These are phyloP conservation scores for Sindora glabra DNA, from an alignment of 306 rosid genomes.

Conservation along the genomic window DNA sequence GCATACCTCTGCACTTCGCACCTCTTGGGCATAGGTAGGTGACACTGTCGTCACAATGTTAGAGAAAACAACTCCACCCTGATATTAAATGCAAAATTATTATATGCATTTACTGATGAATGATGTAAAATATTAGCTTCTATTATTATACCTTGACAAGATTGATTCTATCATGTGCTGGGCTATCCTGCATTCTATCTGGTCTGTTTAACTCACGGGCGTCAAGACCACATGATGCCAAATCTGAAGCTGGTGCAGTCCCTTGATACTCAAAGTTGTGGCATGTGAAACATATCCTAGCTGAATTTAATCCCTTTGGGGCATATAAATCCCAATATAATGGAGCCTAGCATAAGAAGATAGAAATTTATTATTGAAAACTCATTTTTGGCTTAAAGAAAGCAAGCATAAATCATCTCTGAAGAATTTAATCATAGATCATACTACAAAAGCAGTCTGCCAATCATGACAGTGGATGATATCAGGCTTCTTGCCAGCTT, in stretches of 20 bases:
- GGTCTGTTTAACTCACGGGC: constrained; percentile 55
- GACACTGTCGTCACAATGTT: constrained; percentile 97
- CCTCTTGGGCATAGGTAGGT: constrained; percentile 93
- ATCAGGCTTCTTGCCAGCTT: constrained; percentile 92
- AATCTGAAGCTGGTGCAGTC: constrained; percentile 66
- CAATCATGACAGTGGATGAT: constrained; percentile 99
- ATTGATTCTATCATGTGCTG: constrained; percentile 69
- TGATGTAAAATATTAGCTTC: neutral
- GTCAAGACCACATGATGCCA: constrained; percentile 85
- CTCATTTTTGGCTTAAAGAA: no score
- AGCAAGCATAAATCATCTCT: no score
- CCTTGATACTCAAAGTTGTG: constrained; percentile 99
- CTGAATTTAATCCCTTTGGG: constrained; percentile 80
- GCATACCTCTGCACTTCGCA: constrained; percentile 82
- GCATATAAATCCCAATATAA: constrained; percentile 82
- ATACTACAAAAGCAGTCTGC: constrained; percentile 97
- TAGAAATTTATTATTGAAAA: neutral
- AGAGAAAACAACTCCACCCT: constrained; percentile 96
- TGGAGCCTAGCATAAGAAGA: constrained; percentile 68
- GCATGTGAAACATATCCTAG: constrained; percentile 96
- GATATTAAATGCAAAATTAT: constrained; percentile 16
- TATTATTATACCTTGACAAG: constrained; percentile 66
- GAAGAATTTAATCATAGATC: no score
- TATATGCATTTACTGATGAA: constrained; percentile 9
- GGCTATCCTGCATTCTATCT: constrained; percentile 93